Evolutionary conservation across 106 monocot genomes (phyloP).

Genomic region (Iris macrosiphon): DNA sequence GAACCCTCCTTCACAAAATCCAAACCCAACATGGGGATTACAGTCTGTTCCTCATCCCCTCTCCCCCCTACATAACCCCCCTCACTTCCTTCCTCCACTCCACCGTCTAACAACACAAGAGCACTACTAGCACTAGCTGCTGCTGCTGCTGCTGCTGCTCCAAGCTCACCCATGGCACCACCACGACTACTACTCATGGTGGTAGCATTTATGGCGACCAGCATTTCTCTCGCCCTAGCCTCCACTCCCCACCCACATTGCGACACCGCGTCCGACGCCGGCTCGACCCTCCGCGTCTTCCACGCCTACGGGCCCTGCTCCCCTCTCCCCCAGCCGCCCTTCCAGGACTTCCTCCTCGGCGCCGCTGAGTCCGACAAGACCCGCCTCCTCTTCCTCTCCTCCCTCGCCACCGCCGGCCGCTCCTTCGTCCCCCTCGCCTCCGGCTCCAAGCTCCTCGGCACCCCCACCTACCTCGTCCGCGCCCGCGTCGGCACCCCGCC

Average conservation of each 20-base stretch:
- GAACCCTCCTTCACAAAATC: too few species aligned
- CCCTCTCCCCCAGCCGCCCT: constrained; percentile 9
- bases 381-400: constrained; percentile 18
- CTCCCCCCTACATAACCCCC: too few species aligned
- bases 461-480: constrained; percentile 25
- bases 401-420: constrained; percentile 7
- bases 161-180: too few species aligned
- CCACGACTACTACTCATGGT: background rate
- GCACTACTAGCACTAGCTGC: too few species aligned
- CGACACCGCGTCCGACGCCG: background rate
- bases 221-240: background rate
- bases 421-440: constrained; percentile 15
- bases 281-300: constrained; percentile 12
- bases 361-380: constrained; percentile 8
- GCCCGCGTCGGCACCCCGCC: constrained; percentile 15
- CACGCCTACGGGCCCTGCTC: constrained; percentile 24
- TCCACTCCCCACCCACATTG: background rate
- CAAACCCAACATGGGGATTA: too few species aligned
- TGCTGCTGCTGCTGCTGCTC: too few species aligned
- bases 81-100: too few species aligned
- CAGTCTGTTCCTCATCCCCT: too few species aligned
- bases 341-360: constrained; percentile 14
- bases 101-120: too few species aligned
- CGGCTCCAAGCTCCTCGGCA: constrained; percentile 15
- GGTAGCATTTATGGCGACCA: background rate